Evolutionary conservation across 2,329 filamentous ascomycete species (phyloP).

Genomic region (Nemania bipapillata): DNA sequence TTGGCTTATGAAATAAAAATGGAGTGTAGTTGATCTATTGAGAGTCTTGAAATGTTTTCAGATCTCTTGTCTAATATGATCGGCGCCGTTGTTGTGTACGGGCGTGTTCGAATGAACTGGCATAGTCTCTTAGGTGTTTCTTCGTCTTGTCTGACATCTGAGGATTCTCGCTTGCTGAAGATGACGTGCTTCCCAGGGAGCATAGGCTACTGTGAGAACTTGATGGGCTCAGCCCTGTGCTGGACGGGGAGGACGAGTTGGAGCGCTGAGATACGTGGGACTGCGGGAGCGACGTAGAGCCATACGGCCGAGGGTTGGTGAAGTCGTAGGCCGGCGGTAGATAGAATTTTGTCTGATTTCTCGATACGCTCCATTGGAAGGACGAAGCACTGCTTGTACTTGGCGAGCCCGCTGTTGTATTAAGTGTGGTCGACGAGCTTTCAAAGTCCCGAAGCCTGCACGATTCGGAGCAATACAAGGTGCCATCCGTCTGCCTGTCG

Average conservation of each 20-base stretch:
- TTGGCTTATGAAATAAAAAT: constrained; percentile 43
- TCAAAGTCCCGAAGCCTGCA: constrained; percentile 91
- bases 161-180: constrained; percentile 62
- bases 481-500: constrained; percentile 84
- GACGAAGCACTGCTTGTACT: constrained; percentile 63
- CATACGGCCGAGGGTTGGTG: constrained; percentile 69
- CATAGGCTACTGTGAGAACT: constrained; percentile 86
- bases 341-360: constrained; percentile 66
- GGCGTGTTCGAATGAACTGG: constrained; percentile 87
- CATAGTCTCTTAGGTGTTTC: constrained; percentile 84
- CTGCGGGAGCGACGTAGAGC: constrained; percentile 59
- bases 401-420: constrained; percentile 69
- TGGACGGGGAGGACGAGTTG: constrained; percentile 50
- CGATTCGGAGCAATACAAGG: constrained; percentile 90
- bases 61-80: constrained; percentile 59
- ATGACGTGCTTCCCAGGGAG: constrained; percentile 75
- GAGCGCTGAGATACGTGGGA: constrained; percentile 55
- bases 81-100: constrained; percentile 67
- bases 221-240: constrained; percentile 70
- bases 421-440: constrained; percentile 66
- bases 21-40: constrained; percentile 40
- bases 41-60: constrained; percentile 22
- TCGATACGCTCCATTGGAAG: constrained; percentile 59
- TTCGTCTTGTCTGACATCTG: constrained; percentile 79
- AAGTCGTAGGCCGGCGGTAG: constrained; percentile 82